Base-by-base conservation (phyloP, 768 basidiomycete species). In the Sarcomyxa edulis region DNA sequence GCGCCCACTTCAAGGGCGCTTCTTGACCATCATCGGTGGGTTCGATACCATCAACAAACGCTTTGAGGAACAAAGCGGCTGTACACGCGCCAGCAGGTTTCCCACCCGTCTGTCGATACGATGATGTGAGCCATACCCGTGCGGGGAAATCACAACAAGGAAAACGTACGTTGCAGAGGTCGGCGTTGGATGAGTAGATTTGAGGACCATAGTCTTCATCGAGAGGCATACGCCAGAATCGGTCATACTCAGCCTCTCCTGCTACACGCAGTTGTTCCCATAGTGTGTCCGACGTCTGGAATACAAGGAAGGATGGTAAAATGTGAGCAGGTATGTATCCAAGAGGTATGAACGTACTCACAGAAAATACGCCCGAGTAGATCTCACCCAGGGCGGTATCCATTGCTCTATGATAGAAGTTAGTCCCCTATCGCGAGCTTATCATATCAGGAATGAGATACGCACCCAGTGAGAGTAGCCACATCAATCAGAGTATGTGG, bases 181-280 rank as follows among this genome's bases (percentile, higher is more conserved):
- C 89, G 16, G 87, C 88, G 49, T 88, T 89, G 19, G 78, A 81
- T 6, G 69, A 69, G 54, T 79, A 60, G 50, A 94, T 92, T 55
- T 88, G 87, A 8, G 78, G 74, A 1, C 75, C 78, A 47, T 71
- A 94, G 40, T 81, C 86, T 30, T 89, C 86, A 49, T 88, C 82
- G 37, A 94, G 74, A 7, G 90, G 90, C 81, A 93, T 78, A 19
- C 90, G 77, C 90, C 90, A 93, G 71, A 94, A 81, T 38, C 80
- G 78, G 59, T 91, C 88, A 51, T 84, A 74, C 50, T 89, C 85
- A 10, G 61, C 59, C 61, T 81, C 76, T 8, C 86, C 88, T 2
- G 90, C 88, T 2, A 54, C 65, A 44, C 76, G 65, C 8, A 94
- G 72, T 38, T 74, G 65, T 25, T 72, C 51, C 86, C 87, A 93